Base-by-base conservation (phyloP, 495 filamentous ascomycete species). In the Neurospora sp. region DNA sequence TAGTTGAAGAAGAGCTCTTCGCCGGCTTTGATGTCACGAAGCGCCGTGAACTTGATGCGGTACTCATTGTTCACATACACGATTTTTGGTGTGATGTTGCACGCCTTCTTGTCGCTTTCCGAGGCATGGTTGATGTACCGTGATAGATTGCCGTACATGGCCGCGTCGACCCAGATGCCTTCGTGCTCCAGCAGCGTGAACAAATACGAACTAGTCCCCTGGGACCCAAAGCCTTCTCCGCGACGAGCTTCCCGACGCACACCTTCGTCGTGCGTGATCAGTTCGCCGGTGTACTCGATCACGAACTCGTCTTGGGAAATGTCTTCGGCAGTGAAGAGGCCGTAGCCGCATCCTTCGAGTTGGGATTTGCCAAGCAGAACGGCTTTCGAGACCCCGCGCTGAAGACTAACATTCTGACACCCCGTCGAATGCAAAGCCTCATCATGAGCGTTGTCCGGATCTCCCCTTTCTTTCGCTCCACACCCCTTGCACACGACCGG, bases 1-100 rank as follows among this genome's bases (percentile, higher is more conserved):
- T 92, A 92, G 79, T 91, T 85, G 76, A 93, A 93, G 75, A 91
- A 90, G 6, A 94, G 79, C 77, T 94, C 91, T 42, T 91, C 87
- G 18, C 91, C 90, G 1, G 83, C 81, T 44, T 84, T 83, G 61
- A 93, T 87, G 20, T 89, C 84, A 8, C 86, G 78, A 22, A 84
- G 78, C 0, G 91, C 89, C 69, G 84, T 86, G 77, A 94, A 89
- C 39, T 88, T 90, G 76, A 94, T 92, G 16, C 91, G 86, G 71
- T 87, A 87, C 61, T 89, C 87, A 31, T 86, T 85, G 72, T 91
- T 91, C 18, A 89, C 89, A 69, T 91, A 85, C 14, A 88, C 76
- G 38, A 91, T 86, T 69, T 86, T 84, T 0, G 90, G 87, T 8
- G 84, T 85, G 44, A 86, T 83, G 70, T 86, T 86, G 77, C 85